A percentile compares a stretch with the other conserved stretches of the same genome.
Evolutionary conservation across 306 rosid species (phyloP).

Genomic region (Sophora flavescens): DNA sequence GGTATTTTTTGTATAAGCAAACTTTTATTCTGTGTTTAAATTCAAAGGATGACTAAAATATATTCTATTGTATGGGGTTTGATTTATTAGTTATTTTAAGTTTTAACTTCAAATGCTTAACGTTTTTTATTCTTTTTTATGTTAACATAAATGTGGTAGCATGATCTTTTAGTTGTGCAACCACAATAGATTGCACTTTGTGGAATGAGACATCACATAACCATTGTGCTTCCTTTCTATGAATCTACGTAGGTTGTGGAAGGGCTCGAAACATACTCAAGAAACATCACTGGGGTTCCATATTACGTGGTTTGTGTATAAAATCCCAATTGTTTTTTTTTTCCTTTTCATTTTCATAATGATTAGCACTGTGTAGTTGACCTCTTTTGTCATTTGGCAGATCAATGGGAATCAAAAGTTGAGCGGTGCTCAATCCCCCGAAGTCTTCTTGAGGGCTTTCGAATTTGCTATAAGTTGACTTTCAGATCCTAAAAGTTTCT

Average conservation of each 20-base stretch:
- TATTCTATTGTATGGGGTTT: background rate
- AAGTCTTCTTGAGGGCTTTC: constrained; percentile 78
- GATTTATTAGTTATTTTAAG: constrained; percentile 2
- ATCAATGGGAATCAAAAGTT: constrained; percentile 72
- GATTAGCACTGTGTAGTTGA: background rate
- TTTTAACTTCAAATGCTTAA: constrained; percentile 27
- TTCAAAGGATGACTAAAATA: constrained; percentile 23
- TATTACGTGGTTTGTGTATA: constrained; percentile 68
- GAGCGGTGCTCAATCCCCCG: constrained; percentile 82
- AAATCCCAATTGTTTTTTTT: constrained; percentile 11
- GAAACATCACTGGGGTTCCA: constrained; percentile 78
- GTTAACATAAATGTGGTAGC: constrained; percentile 17
- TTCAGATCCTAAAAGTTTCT: background rate
- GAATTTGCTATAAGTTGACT: constrained; percentile 57
- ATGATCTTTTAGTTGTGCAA: background rate
- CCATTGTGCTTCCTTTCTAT: constrained; percentile 43
- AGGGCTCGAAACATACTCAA: constrained; percentile 64
- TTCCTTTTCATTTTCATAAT: constrained; percentile 4
- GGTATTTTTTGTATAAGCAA: constrained; percentile 55
- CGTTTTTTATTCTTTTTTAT: background rate
- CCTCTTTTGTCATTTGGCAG: constrained; percentile 56
- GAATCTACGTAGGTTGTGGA: constrained; percentile 67
- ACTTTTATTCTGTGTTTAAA: constrained; percentile 26
- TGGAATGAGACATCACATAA: background rate
- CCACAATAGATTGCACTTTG: background rate